phyloP scores from a whole-genome alignment of 2,329 filamentous ascomycete genomes.

The Paraphaeosphaeria minitans region DNA sequence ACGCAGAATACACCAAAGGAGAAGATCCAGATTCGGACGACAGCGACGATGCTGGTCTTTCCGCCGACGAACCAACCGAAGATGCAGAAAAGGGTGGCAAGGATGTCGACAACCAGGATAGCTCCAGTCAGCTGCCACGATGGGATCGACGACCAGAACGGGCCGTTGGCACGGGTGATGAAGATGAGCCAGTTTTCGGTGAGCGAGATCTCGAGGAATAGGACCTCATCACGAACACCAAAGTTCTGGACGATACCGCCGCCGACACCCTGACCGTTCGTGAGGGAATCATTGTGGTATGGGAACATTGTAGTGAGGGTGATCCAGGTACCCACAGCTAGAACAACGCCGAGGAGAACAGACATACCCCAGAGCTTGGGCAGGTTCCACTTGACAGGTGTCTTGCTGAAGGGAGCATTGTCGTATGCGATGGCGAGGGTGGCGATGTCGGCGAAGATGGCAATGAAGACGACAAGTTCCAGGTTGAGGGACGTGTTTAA shows the following conservation, averaged over 20 bases:
- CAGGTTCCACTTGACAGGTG: constrained; percentile 92
- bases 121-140: constrained; percentile 83
- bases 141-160: constrained; percentile 88
- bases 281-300: constrained; percentile 36
- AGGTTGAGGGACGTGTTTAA: constrained; percentile 84
- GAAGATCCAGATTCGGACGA: constrained; percentile 90
- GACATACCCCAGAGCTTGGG: constrained; percentile 95
- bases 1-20: constrained; percentile 88
- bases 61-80: constrained; percentile 80
- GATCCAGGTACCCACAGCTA: constrained; percentile 86
- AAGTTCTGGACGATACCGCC: constrained; percentile 91
- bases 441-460: constrained; percentile 91
- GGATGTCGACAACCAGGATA: constrained; percentile 79
- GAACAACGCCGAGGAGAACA: constrained; percentile 77
- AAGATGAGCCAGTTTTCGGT: constrained; percentile 98
- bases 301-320: constrained; percentile 83
- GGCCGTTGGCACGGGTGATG: constrained; percentile 90
- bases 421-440: constrained; percentile 93
- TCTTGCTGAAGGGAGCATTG: constrained; percentile 84
- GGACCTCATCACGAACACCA: constrained; percentile 77
- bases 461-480: constrained; percentile 88
- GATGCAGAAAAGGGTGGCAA: constrained; percentile 83
- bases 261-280: constrained; percentile 59
- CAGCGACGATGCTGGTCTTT: constrained; percentile 77
- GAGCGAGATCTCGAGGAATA: constrained; percentile 89